These are phyloP conservation scores for Diaporthe sp. DNA, from an alignment of 2,329 filamentous ascomycete genomes.

Conservation along the genomic window DNA sequence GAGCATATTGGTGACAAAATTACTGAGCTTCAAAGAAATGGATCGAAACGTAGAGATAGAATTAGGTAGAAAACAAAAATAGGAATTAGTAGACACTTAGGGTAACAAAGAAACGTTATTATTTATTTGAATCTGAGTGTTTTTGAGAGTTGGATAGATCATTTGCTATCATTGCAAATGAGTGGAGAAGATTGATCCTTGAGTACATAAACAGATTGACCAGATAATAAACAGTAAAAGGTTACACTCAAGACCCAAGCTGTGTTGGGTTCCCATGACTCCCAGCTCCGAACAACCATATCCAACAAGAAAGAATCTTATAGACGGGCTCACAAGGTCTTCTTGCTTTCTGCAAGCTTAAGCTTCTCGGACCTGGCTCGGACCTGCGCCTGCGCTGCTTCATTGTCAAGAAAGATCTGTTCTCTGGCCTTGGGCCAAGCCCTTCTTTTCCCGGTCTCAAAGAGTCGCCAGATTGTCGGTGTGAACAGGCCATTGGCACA, in stretches of 20 bases:
- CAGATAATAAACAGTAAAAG: background rate
- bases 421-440: constrained; percentile 13
- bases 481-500: constrained; percentile 29
- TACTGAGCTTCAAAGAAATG: background rate
- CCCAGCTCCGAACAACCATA: background rate
- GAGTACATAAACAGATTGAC: background rate
- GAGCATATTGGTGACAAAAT: too few relatives aligned
- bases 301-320: background rate
- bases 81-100: too few relatives aligned
- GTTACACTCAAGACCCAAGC: too few relatives aligned
- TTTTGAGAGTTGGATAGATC: too few relatives aligned
- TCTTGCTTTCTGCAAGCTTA: background rate
- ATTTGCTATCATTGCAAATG: too few relatives aligned
- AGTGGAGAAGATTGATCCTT: too few relatives aligned
- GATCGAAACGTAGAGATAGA: background rate
- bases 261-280: background rate
- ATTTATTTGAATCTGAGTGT: too few relatives aligned
- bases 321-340: background rate
- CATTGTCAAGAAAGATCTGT: constrained; percentile 15
- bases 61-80: background rate
- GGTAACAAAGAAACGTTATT: too few relatives aligned
- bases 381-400: background rate
- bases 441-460: constrained; percentile 31
- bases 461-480: constrained; percentile 33
- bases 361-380: background rate